phyloP scores from a whole-genome alignment of 768 basidiomycete genomes.

The Sporobolomyces pararoseus region DNA sequence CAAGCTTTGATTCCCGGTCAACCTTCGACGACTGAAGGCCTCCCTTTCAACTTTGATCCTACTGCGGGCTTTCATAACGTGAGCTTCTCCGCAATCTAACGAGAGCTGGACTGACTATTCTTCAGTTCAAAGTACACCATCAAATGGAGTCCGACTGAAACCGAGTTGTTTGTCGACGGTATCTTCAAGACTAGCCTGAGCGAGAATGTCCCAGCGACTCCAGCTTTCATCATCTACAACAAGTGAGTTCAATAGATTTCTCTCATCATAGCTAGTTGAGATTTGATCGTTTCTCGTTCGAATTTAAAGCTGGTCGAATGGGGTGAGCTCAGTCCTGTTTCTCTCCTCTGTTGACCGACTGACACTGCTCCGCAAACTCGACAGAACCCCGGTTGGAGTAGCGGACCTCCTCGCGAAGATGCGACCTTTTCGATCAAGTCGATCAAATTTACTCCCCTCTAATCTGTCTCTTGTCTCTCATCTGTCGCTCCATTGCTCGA shows the following conservation, averaged over 20 bases:
- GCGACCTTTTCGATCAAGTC: conserved; percentile 2
- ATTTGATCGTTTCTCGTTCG: neutral
- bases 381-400: conserved; percentile 11
- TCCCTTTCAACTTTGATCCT: conserved; percentile 11
- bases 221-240: conserved; percentile 1
- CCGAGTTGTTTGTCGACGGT: conserved; percentile 21
- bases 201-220: neutral
- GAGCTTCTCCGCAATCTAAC: neutral
- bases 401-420: conserved; percentile 18
- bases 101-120: too few species aligned
- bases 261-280: neutral
- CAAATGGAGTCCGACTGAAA: neutral
- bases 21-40: neutral
- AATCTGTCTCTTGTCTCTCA: neutral
- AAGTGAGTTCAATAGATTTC: conserved; percentile 5
- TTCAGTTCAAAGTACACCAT: too few species aligned
- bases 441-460: conserved; percentile 3
- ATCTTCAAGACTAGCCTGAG: neutral
- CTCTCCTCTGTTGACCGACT: neutral
- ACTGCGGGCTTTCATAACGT: conserved; percentile 17
- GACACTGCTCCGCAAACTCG: neutral
- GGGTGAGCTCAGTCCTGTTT: neutral
- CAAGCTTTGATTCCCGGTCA: neutral
- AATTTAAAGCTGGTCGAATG: conserved; percentile 1
- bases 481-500: neutral